phyloP scores from a whole-genome alignment of 2,329 filamentous ascomycete genomes.

The Cladophialophora bantiana region DNA sequence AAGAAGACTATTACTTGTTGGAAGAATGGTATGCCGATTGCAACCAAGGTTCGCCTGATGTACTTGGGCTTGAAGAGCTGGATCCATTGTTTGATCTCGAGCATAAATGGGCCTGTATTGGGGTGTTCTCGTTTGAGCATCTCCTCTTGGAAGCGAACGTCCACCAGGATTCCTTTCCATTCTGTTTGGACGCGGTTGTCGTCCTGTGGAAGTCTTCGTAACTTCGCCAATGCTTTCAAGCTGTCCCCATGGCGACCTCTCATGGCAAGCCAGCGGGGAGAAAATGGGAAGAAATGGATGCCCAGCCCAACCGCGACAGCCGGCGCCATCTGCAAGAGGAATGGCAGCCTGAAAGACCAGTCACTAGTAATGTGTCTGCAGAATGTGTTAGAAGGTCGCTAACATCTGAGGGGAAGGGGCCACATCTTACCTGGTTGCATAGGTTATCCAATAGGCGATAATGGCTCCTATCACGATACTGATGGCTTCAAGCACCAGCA shows the following conservation, averaged over 20 bases:
- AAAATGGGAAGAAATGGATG: conserved; percentile 56
- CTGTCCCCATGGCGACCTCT: conserved; percentile 51
- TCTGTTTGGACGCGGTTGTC: conserved; percentile 57
- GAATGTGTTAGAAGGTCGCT: not conserved
- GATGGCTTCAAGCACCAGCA: conserved; percentile 57
- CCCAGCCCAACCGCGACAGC: conserved; percentile 48
- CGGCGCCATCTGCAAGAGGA: conserved; percentile 45
- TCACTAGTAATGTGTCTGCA: conserved; percentile 41
- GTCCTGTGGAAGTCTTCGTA: conserved; percentile 52
- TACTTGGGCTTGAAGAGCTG: conserved; percentile 5
- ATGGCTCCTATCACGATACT: conserved; percentile 58
- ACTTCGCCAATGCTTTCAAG: conserved; percentile 47
- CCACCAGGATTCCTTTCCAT: conserved; percentile 36
- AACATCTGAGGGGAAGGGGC: not conserved
- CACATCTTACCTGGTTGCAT: conserved; percentile 51
- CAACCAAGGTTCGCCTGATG: conserved; percentile 45
- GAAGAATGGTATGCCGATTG: conserved; percentile 53
- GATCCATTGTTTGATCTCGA: conserved; percentile 5
- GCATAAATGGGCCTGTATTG: not conserved
- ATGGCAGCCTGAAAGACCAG: conserved; percentile 56
- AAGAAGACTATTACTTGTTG: conserved; percentile 43
- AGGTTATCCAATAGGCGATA: conserved; percentile 63
- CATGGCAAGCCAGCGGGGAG: conserved; percentile 56
- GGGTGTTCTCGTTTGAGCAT: not conserved
- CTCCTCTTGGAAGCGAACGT: not conserved